phyloP scores from a whole-genome alignment of 169 alveolate species.

The Ichthyophthirius multifiliis region DNA sequence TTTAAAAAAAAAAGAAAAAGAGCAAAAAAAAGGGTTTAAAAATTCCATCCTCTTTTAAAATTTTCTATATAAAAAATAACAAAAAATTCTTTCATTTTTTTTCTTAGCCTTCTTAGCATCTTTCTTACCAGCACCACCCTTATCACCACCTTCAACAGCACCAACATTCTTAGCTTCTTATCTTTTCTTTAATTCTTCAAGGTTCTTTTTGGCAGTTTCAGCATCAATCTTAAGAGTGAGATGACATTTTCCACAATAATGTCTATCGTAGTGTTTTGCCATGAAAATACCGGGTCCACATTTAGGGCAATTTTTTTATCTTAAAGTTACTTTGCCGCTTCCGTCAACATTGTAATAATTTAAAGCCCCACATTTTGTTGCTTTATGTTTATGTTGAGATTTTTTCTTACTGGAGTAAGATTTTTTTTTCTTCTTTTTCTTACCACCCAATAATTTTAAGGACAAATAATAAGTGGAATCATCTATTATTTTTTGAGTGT shows the following conservation, averaged over 20 bases:
- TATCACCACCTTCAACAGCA: slow-evolving; percentile 27
- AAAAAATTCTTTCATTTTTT: slow-evolving; percentile 5
- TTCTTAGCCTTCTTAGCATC: slow-evolving; percentile 34
- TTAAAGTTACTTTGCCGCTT: slow-evolving; percentile 92
- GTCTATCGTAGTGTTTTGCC: slow-evolving; percentile 98
- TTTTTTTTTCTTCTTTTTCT: slow-evolving; percentile 97
- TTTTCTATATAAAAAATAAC: too few species aligned
- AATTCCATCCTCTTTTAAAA: too few species aligned
- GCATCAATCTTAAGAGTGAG: slow-evolving; percentile 78
- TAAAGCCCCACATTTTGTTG: slow-evolving; percentile 94
- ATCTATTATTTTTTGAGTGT: slow-evolving; percentile 9
- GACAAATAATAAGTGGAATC: slow-evolving; percentile 58
- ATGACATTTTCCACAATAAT: slow-evolving; percentile 98
- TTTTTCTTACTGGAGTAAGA: slow-evolving; percentile 67
- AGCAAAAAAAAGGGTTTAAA: too few species aligned
- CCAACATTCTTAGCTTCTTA: slow-evolving; percentile 36
- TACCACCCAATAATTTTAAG: slow-evolving; percentile 69
- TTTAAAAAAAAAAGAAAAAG: too few species aligned
- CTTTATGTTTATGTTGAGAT: slow-evolving; percentile 62
- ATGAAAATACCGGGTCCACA: slow-evolving; percentile 98
- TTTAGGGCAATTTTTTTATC: slow-evolving; percentile 94
- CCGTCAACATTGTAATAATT: slow-evolving; percentile 96
- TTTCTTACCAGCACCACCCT: slow-evolving; percentile 23
- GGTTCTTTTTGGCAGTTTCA: slow-evolving; percentile 30
- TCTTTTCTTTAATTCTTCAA: slow-evolving; percentile 29